Evolutionary conservation across 441 rosid species (phyloP), one percentile per base, ranked within the genome.

Genomic region (Brassica balearica): DNA sequence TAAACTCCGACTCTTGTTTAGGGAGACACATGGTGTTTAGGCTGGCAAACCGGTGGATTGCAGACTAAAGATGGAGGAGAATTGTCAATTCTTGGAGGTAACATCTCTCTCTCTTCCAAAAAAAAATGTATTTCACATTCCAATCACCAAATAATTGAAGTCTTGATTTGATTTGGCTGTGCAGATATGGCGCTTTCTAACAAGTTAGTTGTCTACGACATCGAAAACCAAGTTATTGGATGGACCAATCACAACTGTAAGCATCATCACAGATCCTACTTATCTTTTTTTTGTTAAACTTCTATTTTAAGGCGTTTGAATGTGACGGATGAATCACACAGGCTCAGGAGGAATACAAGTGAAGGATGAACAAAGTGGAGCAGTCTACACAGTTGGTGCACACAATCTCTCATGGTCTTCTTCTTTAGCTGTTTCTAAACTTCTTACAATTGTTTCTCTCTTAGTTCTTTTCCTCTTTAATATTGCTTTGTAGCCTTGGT

Each of bases 171-270:
- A 3, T 48, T 48, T 48, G 17, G 56, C 56, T 48, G 56, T 5
- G 55, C 56, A 48, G 98, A 94, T 83, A 85, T 92, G 90, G 97
- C 90, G 71, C 89, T 92, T 76, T 86, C 92, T 68, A 87, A 88
- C 82, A 92, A 89, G 82, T 82, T 94, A 66, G 96, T 94, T 56
- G 72, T 90, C 32, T 92, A 92, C 64, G 95, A 92, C 81, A 75
- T 92, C 8, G 95, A 86, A 72, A 89, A 91, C 23, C 97, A 89
- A 83, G 86, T 80, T 60, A 86, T 96, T 74, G 99, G 99, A 82
- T 96, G 99, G 99, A 90, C 92, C 9, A 90, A 85, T 7, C 86
- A 92, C 84, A 87, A 95, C 82, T 95, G 99, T 95, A 87, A 92
- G 98, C 86, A 73, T 56, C 69, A 58, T 29, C 10, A 65, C 46